Evolutionary conservation across 345 rosid genomes (phyloP).

Genomic region (Euphorbia peplus): DNA sequence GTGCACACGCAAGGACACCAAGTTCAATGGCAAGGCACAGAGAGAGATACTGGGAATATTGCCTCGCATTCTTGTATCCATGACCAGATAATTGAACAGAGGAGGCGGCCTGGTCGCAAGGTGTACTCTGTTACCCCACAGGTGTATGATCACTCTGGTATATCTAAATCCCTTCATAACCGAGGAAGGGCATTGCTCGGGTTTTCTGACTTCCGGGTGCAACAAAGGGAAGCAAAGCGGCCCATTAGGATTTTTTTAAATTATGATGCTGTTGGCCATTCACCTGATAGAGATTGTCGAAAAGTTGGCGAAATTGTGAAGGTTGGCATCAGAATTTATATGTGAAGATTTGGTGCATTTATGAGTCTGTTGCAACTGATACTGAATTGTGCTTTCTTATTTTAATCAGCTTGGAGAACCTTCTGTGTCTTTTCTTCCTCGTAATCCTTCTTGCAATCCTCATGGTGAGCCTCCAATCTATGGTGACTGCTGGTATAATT

Average conservation of each 20-base stretch:
- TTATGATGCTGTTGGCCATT: constrained; percentile 98
- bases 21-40: constrained; percentile 35
- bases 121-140: constrained; percentile 87
- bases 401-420: constrained; percentile 87
- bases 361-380: constrained; percentile 14
- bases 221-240: constrained; percentile 57
- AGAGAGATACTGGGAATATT: constrained; percentile 41
- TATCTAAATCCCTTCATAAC: constrained; percentile 36
- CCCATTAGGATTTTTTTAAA: constrained; percentile 92
- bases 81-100: constrained; percentile 84
- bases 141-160: constrained; percentile 57
- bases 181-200: constrained; percentile 82
- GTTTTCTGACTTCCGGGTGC: constrained; percentile 26
- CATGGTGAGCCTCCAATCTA: constrained; percentile 68
- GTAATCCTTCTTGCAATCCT: constrained; percentile 73
- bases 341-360: constrained; percentile 2
- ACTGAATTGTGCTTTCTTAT: constrained; percentile 11
- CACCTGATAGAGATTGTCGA: constrained; percentile 82
- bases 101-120: constrained; percentile 78
- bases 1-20: constrained; percentile 38
- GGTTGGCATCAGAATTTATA: constrained; percentile 44
- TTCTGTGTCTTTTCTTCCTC: constrained; percentile 43
- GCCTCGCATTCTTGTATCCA: constrained; percentile 90
- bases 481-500: constrained; percentile 97
- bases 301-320: constrained; percentile 82